These are phyloP conservation scores for Zanthoxylum bungeanum DNA, from an alignment of 345 rosid genomes.

Conservation along the genomic window DNA sequence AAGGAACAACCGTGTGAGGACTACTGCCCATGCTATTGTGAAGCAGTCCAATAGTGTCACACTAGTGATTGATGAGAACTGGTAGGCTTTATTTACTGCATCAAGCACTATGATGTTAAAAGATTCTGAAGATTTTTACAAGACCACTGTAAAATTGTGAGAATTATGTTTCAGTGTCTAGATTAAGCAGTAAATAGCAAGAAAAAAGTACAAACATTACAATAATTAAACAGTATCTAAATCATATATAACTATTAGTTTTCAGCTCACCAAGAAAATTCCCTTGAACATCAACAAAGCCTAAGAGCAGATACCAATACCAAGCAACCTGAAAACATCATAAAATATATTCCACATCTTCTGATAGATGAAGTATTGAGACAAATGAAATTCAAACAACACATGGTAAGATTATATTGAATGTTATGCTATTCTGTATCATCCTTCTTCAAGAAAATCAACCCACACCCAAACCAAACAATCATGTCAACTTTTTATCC, in stretches of 20 bases:
- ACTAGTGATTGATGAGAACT: slow-evolving; percentile 58
- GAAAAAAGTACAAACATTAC: too few relatives aligned
- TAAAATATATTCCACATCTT: not conserved
- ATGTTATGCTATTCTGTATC: not conserved
- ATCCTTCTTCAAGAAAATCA: not conserved
- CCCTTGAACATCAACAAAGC: slow-evolving; percentile 61
- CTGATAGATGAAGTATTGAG: too few relatives aligned
- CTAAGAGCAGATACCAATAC: slow-evolving; percentile 64
- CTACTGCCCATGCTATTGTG: slow-evolving; percentile 52
- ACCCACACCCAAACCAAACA: not conserved
- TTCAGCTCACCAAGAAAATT: slow-evolving; percentile 52
- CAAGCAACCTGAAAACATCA: slow-evolving; percentile 40
- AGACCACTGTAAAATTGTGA: too few relatives aligned
- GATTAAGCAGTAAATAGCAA: too few relatives aligned
- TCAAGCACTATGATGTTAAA: not conserved
- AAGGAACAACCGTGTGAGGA: slow-evolving; percentile 49
- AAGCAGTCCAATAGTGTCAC: slow-evolving; percentile 59
- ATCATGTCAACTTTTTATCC: too few relatives aligned
- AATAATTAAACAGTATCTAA: too few relatives aligned
- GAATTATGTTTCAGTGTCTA: too few relatives aligned
- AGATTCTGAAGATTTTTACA: too few relatives aligned
- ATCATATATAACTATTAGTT: not conserved
- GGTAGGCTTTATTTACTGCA: slow-evolving; percentile 65
- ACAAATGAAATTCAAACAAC: too few relatives aligned
- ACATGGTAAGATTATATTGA: too few relatives aligned